phyloP scores from a whole-genome alignment of 805 yeast genomes.

The Blastobotrys muscicola region DNA sequence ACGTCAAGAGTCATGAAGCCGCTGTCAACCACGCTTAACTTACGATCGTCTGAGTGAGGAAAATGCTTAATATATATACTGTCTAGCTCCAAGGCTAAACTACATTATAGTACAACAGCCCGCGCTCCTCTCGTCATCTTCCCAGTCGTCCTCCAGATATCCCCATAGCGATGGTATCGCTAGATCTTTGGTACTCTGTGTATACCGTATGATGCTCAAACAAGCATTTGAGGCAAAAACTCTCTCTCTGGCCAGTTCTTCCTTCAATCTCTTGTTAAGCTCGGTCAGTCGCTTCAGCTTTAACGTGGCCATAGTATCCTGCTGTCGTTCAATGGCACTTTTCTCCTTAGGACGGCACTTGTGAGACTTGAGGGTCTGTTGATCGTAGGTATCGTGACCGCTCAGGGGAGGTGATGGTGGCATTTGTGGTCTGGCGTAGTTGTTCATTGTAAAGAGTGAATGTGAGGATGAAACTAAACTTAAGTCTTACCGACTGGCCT shows the following conservation, averaged over 20 bases:
- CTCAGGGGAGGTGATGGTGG: too few species aligned
- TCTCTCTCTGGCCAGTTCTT: slow-evolving; percentile 11
- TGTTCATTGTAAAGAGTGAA: too few species aligned
- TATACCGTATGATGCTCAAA: slow-evolving; percentile 9
- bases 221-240: slow-evolving; percentile 14
- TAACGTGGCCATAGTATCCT: slow-evolving; percentile 8
- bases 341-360: too few species aligned
- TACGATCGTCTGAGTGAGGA: too few species aligned
- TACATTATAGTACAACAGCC: too few species aligned
- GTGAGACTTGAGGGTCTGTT: too few species aligned
- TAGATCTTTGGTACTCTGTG: slow-evolving; percentile 7
- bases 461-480: too few species aligned
- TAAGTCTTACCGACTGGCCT: too few species aligned
- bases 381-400: too few species aligned
- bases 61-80: too few species aligned
- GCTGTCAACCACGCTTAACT: slow-evolving; percentile 7
- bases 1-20: slow-evolving; percentile 65
- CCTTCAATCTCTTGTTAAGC: slow-evolving; percentile 11
- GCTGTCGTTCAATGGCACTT: slow-evolving; percentile 10
- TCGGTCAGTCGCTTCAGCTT: slow-evolving; percentile 9
- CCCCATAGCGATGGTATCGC: slow-evolving; percentile 10
- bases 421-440: too few species aligned
- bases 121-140: slow-evolving; percentile 7
- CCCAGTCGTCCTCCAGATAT: slow-evolving; percentile 8
- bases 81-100: too few species aligned